Conservation (phyloP, 2,329 filamentous ascomycete species). For the Penicillium decumbens region DNA sequence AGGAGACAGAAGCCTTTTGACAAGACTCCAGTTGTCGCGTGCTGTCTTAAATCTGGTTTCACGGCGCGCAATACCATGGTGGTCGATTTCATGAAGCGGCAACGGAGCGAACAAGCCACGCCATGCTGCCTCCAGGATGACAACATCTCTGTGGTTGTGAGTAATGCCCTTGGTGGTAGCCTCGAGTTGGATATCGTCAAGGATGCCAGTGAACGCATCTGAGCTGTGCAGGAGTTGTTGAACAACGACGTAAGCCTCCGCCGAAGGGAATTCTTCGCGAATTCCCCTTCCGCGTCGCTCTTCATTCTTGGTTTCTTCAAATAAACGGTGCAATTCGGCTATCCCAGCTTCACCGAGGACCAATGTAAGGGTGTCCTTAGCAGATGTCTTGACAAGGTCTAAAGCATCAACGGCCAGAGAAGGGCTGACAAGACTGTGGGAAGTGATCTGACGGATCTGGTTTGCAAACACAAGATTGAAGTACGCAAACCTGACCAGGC, state of each 20-base stretch:
- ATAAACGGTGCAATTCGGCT: slow-evolving; percentile 39
- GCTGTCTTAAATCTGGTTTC: slow-evolving; percentile 39
- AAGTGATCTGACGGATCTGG: slow-evolving; percentile 37
- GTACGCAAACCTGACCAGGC: slow-evolving; percentile 23
- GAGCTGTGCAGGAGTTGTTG: slow-evolving; percentile 40
- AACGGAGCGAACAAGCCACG: slow-evolving; percentile 49
- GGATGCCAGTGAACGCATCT: slow-evolving; percentile 28
- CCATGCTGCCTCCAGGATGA: slow-evolving; percentile 38
- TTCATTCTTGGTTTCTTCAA: slow-evolving; percentile 44
- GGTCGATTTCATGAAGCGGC: slow-evolving; percentile 52
- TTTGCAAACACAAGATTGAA: slow-evolving; percentile 38
- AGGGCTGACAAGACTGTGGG: slow-evolving; percentile 29
- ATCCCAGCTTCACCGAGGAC: slow-evolving; percentile 33
- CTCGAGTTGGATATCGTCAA: slow-evolving; percentile 44
- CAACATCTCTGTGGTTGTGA: slow-evolving; percentile 29
- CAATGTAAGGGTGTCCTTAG: slow-evolving; percentile 35
- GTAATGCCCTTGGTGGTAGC: slow-evolving; percentile 18
- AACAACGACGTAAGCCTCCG: slow-evolving; percentile 48
- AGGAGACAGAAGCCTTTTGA: slow-evolving; percentile 45
- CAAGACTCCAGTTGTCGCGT: slow-evolving; percentile 49
- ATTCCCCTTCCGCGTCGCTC: slow-evolving; percentile 48
- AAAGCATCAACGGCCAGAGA: slow-evolving; percentile 23
- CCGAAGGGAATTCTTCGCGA: slow-evolving; percentile 39
- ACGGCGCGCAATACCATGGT: slow-evolving; percentile 44
- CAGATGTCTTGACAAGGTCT: slow-evolving; percentile 31